Evolutionary conservation across 75 land plant genomes (phyloP).

Genomic region (Cryptomeria japonica): DNA sequence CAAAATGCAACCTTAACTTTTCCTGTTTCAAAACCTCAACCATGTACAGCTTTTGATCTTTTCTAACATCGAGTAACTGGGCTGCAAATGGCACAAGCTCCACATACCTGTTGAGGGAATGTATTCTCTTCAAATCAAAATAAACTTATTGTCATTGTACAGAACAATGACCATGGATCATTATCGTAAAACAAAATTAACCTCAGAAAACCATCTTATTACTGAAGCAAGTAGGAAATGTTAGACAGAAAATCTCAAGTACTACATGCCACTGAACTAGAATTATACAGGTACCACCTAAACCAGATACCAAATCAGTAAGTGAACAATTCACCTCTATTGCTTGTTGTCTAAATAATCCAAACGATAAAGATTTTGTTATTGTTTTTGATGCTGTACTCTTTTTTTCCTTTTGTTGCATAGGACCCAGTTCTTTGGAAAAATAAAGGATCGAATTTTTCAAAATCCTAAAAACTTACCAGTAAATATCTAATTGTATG

Average conservation of each 20-base stretch:
- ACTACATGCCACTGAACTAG: background rate
- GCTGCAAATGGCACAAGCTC: slow-evolving; percentile 96
- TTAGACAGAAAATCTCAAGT: background rate
- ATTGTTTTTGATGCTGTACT: background rate
- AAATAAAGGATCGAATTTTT: background rate
- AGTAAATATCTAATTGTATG: background rate
- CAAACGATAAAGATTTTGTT: background rate
- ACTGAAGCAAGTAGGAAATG: background rate
- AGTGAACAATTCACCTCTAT: background rate
- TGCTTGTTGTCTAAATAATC: background rate
- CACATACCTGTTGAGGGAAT: slow-evolving; percentile 66
- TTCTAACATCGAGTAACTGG: slow-evolving; percentile 81
- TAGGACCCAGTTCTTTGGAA: background rate
- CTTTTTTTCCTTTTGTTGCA: background rate
- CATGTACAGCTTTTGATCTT: slow-evolving; percentile 82
- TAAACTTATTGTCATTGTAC: background rate
- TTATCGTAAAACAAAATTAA: background rate
- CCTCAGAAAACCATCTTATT: background rate
- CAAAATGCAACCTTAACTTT: slow-evolving; percentile 64
- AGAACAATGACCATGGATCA: background rate
- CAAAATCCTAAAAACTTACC: background rate
- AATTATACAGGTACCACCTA: background rate
- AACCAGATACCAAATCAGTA: background rate
- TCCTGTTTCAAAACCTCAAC: slow-evolving; percentile 73
- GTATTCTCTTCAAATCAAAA: background rate